Evolutionary conservation across 306 rosid species (phyloP).

Genomic region (Cicer judaicum): DNA sequence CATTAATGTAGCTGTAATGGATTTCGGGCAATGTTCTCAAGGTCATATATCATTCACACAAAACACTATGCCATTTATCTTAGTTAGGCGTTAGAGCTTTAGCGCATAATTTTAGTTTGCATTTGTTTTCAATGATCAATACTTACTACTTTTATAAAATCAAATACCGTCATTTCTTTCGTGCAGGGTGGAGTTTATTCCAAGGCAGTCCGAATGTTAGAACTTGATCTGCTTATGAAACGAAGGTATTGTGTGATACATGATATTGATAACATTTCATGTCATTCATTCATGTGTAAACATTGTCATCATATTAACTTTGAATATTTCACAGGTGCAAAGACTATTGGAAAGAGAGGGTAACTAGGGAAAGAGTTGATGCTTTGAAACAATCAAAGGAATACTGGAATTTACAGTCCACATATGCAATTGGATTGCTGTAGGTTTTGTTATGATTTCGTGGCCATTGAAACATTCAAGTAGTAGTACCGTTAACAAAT

Average conservation of each 20-base stretch:
- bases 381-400: conserved; percentile 69
- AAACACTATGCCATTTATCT: conserved; percentile 28
- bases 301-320: conserved; percentile 27
- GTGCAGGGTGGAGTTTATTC: conserved; percentile 72
- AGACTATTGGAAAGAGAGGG: conserved; percentile 76
- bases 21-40: neutral
- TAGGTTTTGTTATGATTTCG: conserved; percentile 32
- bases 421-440: conserved; percentile 56
- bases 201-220: conserved; percentile 73
- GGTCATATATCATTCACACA: neutral
- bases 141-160: neutral
- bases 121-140: conserved; percentile 2
- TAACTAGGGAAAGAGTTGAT: conserved; percentile 55
- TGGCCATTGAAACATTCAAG: conserved; percentile 15
- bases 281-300: conserved; percentile 2
- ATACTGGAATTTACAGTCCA: conserved; percentile 71
- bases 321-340: conserved; percentile 62
- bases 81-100: neutral
- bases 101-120: conserved; percentile 9
- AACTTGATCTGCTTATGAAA: conserved; percentile 75
- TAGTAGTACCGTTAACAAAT: neutral
- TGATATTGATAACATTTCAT: conserved; percentile 6
- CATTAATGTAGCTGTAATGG: neutral
- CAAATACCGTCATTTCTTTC: neutral
- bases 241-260: conserved; percentile 59